Evolutionary conservation across 1,284 basidiomycete genomes (phyloP), one percentile per base, ranked within the genome.

Genomic region (Gymnopus androsaceus): DNA sequence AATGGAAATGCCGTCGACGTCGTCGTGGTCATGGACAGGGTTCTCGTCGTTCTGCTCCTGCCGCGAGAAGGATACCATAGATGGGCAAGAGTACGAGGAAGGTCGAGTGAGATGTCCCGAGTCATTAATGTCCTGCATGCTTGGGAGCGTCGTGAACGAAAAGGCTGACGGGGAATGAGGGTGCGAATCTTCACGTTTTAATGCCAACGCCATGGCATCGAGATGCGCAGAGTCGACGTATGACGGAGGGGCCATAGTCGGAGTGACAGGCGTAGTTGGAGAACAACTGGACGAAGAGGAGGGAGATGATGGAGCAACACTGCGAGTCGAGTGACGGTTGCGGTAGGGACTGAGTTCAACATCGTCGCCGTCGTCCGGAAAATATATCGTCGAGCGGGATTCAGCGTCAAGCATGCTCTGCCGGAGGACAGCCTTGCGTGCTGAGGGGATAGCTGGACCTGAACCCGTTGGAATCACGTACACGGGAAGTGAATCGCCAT

Each of bases 1-100:
- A 9, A 54, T 54, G n/a, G 53, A 54, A 2, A 54, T 48, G 11
- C 40, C 41, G 28, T 53, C 28, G 14, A 23, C 30, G 15, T 42
- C 50, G 4, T 40, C 40, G 12, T 33, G 37, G 15, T 28, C 19
- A 33, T 50, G 12, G 5, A 19, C 21, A 28, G 41, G 25, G 15
- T n/a, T n/a, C n/a, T n/a, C 38, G 9, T 27, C 17, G 7, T 5
- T 6, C 5, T 9, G 7, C 11, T 31, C 8, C 25, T 8, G 23
- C 4, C 27, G 44, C 5, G 19, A 23, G 14, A n/a, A n/a, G n/a
- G n/a, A n/a, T n/a, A 21, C 14, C 19, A 41, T 19, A 25, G 38
- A 41, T 6, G 38, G 15, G 25, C 3, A 15, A 21, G 38, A 41
- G 19, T 41, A 41, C 15, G 38, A 41, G 7, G 38, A 41, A 21